Base-by-base conservation (phyloP, 306 rosid genomes). In the Canavalia gladiata region DNA sequence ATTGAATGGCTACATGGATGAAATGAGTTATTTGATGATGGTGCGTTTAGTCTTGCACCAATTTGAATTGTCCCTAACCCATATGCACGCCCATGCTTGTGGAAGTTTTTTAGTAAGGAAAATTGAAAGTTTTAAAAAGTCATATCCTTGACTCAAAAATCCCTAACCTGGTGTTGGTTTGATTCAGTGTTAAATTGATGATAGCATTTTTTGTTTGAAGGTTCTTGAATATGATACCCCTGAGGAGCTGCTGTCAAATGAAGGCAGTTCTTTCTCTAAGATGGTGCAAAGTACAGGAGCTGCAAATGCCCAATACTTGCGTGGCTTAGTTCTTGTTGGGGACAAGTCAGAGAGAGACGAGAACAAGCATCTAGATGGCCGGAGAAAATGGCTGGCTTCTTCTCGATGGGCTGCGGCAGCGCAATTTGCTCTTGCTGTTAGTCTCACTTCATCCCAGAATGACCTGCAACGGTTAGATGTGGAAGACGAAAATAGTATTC, bases 261-360 rank as follows among this genome's bases (percentile, higher is more conserved):
- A 93, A 81, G 86, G 74, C 54, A 89, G 95, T 56, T 86, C 93
- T 46, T 95, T 95, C 89, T 89, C 94, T 25, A 89, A 82, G 86
- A 95, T 95, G 97, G 91, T 95, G 66, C 90, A 86, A 68, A 95
- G 99, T 75, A 95, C 99, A 34, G 99, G 99, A 71, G 86, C 90
- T 42, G 90, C 97, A 52, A 95, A 95, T 84, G 97, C 97, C 52
- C 87, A 93, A 67, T 95, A 91, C 84, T 80, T 95, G 18, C 85
- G 93, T 45, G 68, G 91, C 85, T 86, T 91, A 76, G 96, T 79
- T 39, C 79, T 89, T 10, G 77, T 86, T 9, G 76, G 92, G 74
- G 49, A 85, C 76, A 87, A 68, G 37, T 28, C 81, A 7, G 79
- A 78, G 85, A 59, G 80, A 78, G 88, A 78, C 45, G 86, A 80